Conservation (phyloP, 495 filamentous ascomycete species). For the Rhypophila decipiens region DNA sequence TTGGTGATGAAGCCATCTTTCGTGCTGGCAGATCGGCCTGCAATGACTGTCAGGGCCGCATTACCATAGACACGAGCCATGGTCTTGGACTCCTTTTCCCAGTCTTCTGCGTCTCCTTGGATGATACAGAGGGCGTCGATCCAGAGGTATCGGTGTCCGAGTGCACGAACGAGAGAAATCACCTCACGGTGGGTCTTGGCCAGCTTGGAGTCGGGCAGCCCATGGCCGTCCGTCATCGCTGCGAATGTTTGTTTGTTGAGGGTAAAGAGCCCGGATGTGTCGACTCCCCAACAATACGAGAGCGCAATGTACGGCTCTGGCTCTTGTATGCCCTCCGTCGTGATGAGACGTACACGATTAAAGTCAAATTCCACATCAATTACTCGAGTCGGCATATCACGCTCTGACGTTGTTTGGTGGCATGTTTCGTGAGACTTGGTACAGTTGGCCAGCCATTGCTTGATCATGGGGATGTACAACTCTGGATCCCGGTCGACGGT, state of each 20-base stretch:
- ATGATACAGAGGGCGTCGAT: conserved; percentile 3
- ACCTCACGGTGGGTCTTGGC: conserved; percentile 4
- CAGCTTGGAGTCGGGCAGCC: not conserved
- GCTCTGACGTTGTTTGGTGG: not conserved
- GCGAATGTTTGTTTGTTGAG: not conserved
- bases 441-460: conserved; percentile 1
- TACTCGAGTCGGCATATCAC: conserved; percentile 4
- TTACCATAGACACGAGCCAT: conserved; percentile 1
- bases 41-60: conserved; percentile 1
- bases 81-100: not conserved
- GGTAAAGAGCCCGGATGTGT: conserved; percentile 1
- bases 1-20: conserved; percentile 9
- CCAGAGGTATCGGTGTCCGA: not conserved
- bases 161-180: not conserved
- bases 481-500: conserved; percentile 4
- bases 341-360: not conserved
- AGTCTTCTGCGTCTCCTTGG: not conserved
- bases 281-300: conserved; percentile 8
- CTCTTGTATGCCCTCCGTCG: conserved; percentile 1
- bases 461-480: conserved; percentile 4
- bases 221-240: not conserved
- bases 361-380: conserved; percentile 2
- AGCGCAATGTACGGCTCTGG: conserved; percentile 6
- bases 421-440: conserved; percentile 1
- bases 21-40: conserved; percentile 5